Evolutionary conservation across 257 asterid genomes (phyloP), one percentile per base, ranked within the genome.

Genomic region (Galeopsis tetrahit): DNA sequence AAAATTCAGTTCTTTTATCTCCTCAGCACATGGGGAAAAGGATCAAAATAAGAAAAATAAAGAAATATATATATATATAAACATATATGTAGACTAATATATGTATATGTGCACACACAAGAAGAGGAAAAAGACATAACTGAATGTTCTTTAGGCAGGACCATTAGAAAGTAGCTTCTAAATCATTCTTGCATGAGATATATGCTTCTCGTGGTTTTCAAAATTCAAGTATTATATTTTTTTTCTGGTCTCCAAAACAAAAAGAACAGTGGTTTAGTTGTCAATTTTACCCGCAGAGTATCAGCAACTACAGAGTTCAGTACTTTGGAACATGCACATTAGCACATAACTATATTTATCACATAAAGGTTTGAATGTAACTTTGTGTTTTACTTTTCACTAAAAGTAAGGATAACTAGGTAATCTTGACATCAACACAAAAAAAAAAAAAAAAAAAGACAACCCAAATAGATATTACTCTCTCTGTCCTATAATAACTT

Each of bases 91-190:
- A 63, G 15, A 31, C 15, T 7, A 6, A 17, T 49, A 49, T 6
- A 67, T 32, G 36, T 42, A 10, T 10, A 2, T 59, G 28, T 60
- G 61, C 2, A 21, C 40, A 58, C 42, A 9, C 17, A 58, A 58
- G 35, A 32, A 58, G 42, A 58, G 15, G 35, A 42, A 71, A 17
- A 31, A 33, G 56, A 49, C 7, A 46, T 69, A 55, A 49, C 46
- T 56, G 35, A 70, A 44, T 34, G 49, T 56, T 14, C 13, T 63
- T 1, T 32, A 57, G 11, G 55, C 53, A 14, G 35, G 58, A 43
- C 7, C 63, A 56, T 74, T 33, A 59, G 61, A 68, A 40, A 11
- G 58, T 15, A 61, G 58, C 72, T 75, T 44, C 40, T 17, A 56
- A 56, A 33, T 31, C 69, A 63, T 32, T 33, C 43, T 32, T 58